Evolutionary conservation across 495 filamentous ascomycete genomes (phyloP), one percentile per base, ranked within the genome.

Genomic region (Trichocladium uniseriatum): DNA sequence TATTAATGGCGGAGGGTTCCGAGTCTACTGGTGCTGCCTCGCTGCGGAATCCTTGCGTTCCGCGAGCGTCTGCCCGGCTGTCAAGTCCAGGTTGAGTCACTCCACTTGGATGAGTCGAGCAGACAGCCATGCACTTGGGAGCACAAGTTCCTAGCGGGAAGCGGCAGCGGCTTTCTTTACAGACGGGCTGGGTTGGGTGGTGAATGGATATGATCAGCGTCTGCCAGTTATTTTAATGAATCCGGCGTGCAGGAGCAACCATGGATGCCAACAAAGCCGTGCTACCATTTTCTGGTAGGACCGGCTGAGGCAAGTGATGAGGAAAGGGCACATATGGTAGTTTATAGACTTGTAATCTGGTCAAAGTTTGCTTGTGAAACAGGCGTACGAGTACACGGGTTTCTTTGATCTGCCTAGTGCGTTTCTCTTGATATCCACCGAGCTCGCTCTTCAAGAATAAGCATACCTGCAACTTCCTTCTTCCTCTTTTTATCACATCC

Each of bases 291-390:
- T 32, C 2, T 6, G 31, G 31, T 6, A 38, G 40, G 16, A 1
- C 19, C 19, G 19, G 38, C 28, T 7, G 48, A 16, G 41, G 24
- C 36, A 31, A 14, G 9, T 11, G 16, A 20, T 22, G 22, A 8
- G 39, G 37, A 31, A 48, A 34, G 48, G 42, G 31, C 31, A 47
- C 48, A 49, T 41, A 10, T 3, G 18, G 37, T 49, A 50, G 49
- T 43, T 56, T 54, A 60, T 60, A 61, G 58, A 61, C 49, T 55
- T 55, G 45, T 57, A 61, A 55, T 57, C 56, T 24, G 35, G 13
- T 14, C 24, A 27, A 27, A 27, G 24, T 3, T 27, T 3, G 24
- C 24, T 27, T 27, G 3, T 3, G 24, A 4, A 27, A 27, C 3
- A 3, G 4, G 24, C 3, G 4, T 27, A 8, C 8, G 3, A 8